Evolutionary conservation across 23 red algal species (phyloP).

Genomic region (Gracilariopsis chorda): DNA sequence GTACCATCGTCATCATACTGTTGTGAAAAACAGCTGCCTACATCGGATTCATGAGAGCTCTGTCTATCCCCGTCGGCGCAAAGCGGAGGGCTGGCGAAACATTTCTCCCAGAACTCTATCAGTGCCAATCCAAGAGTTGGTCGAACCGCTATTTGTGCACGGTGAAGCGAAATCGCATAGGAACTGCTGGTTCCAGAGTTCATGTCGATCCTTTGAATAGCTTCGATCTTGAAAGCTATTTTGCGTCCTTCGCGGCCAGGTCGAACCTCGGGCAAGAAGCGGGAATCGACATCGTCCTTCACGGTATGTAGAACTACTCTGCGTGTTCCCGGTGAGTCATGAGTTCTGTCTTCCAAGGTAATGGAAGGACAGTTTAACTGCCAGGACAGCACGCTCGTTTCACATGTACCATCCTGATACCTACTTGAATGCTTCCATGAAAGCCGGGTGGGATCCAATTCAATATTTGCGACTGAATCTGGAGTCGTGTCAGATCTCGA

Average conservation of each 20-base stretch:
- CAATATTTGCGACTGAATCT: conserved; percentile 18
- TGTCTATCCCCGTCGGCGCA: too few relatives aligned
- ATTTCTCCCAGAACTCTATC: not conserved
- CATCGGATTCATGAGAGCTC: too few relatives aligned
- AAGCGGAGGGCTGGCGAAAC: not conserved
- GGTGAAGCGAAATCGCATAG: not conserved
- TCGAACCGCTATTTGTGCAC: not conserved
- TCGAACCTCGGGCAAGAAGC: not conserved
- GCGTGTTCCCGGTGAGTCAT: not conserved
- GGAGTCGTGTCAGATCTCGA: not conserved
- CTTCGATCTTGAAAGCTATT: conserved; percentile 5
- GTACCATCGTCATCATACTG: too few relatives aligned
- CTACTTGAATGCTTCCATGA: conserved; percentile 11
- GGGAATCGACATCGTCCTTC: not conserved
- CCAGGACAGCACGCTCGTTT: not conserved
- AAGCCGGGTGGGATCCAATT: conserved; percentile 37
- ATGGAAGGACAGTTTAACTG: not conserved
- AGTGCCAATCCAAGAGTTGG: not conserved
- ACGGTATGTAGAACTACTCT: conserved; percentile 9
- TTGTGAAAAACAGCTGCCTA: too few relatives aligned
- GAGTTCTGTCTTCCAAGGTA: conserved; percentile 12
- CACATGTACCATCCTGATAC: not conserved
- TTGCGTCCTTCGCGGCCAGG: not conserved
- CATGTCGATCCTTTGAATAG: not conserved
- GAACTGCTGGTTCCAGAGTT: not conserved